Percentiles rank a stretch among this genome's conserved stretches.
Conservation (phyloP, 352 stramenopile genomes). For the Pythium aphanidermatum region DNA sequence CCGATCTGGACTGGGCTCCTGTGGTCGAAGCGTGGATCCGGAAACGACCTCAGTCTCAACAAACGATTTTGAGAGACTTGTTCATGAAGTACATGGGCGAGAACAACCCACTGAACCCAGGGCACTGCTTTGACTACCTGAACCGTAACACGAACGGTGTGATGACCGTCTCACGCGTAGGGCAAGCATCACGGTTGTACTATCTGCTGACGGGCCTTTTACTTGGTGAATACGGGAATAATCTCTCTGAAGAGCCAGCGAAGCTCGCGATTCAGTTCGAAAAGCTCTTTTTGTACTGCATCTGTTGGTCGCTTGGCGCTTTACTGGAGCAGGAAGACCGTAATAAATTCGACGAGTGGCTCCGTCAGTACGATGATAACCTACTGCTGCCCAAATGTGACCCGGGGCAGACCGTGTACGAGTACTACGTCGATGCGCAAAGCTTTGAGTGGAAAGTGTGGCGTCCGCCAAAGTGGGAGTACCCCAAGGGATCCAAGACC, state of each 20-base stretch:
- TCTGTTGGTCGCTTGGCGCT: slow-evolving; percentile 95
- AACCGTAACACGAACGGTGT: slow-evolving; percentile 92
- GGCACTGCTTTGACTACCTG: slow-evolving; percentile 95
- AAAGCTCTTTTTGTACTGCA: slow-evolving; percentile 95
- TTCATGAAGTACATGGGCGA: slow-evolving; percentile 97
- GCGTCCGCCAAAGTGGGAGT: slow-evolving; percentile 93
- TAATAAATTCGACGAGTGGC: slow-evolving; percentile 94
- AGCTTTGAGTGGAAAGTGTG: slow-evolving; percentile 94
- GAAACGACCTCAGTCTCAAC: slow-evolving; percentile 83
- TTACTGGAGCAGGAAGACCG: slow-evolving; percentile 96
- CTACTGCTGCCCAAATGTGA: slow-evolving; percentile 90
- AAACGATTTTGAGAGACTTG: slow-evolving; percentile 86
- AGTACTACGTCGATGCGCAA: slow-evolving; percentile 91
- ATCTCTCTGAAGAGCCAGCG: slow-evolving; percentile 54
- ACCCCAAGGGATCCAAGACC: slow-evolving; percentile 89
- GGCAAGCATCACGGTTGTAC: slow-evolving; percentile 73
- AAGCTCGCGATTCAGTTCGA: slow-evolving; percentile 86
- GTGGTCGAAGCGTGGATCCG: slow-evolving; percentile 96
- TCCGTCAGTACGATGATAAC: slow-evolving; percentile 91
- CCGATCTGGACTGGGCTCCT: slow-evolving; percentile 95
- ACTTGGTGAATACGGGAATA: slow-evolving; percentile 70
- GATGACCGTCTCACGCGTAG: slow-evolving; percentile 92
- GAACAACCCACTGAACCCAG: slow-evolving; percentile 91
- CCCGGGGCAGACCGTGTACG: slow-evolving; percentile 85
- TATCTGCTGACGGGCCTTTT: slow-evolving; percentile 91